Base-by-base conservation (phyloP, 1,284 basidiomycete genomes). In the Ustilago curta region DNA sequence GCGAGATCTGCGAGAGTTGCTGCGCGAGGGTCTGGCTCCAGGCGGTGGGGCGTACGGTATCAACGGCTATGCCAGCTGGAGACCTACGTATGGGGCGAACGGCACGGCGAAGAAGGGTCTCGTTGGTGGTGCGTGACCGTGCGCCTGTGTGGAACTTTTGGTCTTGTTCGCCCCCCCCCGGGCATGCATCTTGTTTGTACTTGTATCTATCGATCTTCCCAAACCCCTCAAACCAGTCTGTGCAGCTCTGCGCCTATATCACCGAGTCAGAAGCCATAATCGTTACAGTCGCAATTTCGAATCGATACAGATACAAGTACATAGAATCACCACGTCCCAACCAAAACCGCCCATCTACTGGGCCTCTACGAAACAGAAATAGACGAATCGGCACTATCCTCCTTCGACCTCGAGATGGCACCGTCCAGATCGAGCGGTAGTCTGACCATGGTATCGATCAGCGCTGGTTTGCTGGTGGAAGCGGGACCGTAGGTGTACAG, bases 1-100 rank as follows among this genome's bases (percentile, higher is more conserved):
- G 71, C 67, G 81, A 8, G 76, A 69, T 21, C 44, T 81, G 57
- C 60, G 79, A 27, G 78, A 80, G 45, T 53, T 81, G 21, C 57
- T 82, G 16, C 53, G 75, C 3, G 78, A 79, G 40, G 80, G 80
- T 1, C 56, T 82, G 32, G 69, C 67, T 0, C 74, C 77, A 18
- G 65, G 61, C 16, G 69, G 69, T 23, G 71, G 71, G 19, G 71
- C 58, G 25, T 74, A 74, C 56, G 68, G 64, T 12, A 70, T 71
- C 53, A 76, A 76, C 29, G 73, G 73, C 1, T 75, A 75, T 58
- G 68, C 63, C 12, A 75, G 63, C 1, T 75, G 67, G 66, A 55
- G 27, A 18, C 58, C 50, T 42, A 53, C 43, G 16, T 43, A 59
- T 1, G 51, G 4, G 2, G 16, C 43, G 0, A n/a, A 32, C 27